Evolutionary conservation across 1,284 basidiomycete species (phyloP), one percentile per base, ranked within the genome.

Genomic region (Phlebopus sp.): DNA sequence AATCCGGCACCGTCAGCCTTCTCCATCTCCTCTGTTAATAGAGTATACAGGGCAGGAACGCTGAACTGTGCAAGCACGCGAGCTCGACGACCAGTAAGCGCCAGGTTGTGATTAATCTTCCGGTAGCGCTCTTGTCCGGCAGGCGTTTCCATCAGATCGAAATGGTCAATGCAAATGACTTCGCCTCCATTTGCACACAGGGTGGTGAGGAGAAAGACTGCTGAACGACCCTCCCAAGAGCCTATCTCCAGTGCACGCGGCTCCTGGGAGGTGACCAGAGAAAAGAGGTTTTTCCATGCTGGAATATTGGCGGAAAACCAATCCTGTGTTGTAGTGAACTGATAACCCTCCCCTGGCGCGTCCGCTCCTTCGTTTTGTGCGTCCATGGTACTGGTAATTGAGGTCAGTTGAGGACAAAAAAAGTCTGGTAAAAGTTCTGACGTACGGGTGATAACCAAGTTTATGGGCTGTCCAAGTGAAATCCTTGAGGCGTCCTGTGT

Each of bases 211-310:
- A 80, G 65, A 62, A 78, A 81, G 18, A 79, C 72, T 15, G 77
- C 79, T 0, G 79, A 82, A 40, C 80, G 74, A 17, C 79, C 81
- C 61, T 82, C 80, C 79, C 79, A 82, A 13, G 76, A 79, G 4
- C 81, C 79, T n/a, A 82, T 78, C 58, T 81, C 79, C 11, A 81
- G 72, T 5, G 66, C 72, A 13, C 78, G 71, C 10, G 79, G 78
- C 1, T 57, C 48, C 14, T 59, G 36, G 7, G 71, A 61, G 1
- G 42, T 40, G 46, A 81, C 59, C 29, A 66, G 59, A 6, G 66
- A 57, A 46, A 80, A 71, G 19, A 77, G 58, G 6, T 45, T 19
- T 14, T 53, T 60, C 79, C 79, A 82, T 5, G 56, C 56, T 1
- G 67, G 57, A 37, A 69, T 64, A 47, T 81, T 69, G 59, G 55